Evolutionary conservation across 805 yeast genomes (phyloP).

Genomic region (Nakazawaea ernobii): DNA sequence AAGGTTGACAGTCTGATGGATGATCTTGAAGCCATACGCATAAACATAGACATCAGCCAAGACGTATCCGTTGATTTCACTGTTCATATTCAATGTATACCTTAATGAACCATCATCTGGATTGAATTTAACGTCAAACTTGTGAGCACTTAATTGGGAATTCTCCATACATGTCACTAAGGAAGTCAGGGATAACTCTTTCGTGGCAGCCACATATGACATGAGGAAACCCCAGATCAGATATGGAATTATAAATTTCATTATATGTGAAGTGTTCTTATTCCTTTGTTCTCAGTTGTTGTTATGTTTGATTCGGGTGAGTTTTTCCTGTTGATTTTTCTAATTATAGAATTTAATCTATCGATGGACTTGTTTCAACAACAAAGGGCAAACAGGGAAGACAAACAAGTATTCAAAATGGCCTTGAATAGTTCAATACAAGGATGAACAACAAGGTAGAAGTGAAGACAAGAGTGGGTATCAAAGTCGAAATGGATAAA

Average conservation of each 20-base stretch:
- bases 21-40: conserved; percentile 80
- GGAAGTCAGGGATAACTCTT: conserved; percentile 54
- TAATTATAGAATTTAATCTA: neutral
- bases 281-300: too few relatives aligned
- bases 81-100: conserved; percentile 64
- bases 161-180: conserved; percentile 82
- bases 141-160: conserved; percentile 66
- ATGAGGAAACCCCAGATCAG: neutral
- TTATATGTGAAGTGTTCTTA: too few relatives aligned
- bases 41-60: conserved; percentile 67
- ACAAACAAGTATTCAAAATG: too few relatives aligned
- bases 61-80: conserved; percentile 63
- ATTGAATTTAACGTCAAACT: conserved; percentile 68
- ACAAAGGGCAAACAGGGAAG: too few relatives aligned
- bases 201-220: neutral
- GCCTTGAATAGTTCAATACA: too few relatives aligned
- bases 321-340: neutral
- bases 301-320: neutral
- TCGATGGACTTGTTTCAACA: too few relatives aligned
- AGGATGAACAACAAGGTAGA: too few relatives aligned
- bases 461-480: too few relatives aligned
- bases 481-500: too few relatives aligned
- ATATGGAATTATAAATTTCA: too few relatives aligned
- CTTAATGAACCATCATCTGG: conserved; percentile 65
- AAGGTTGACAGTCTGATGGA: conserved; percentile 51